Percentiles rank a stretch among this genome's conserved stretches.
Evolutionary conservation across 495 filamentous ascomycete genomes (phyloP).

Genomic region (Penicillium flavigenum): DNA sequence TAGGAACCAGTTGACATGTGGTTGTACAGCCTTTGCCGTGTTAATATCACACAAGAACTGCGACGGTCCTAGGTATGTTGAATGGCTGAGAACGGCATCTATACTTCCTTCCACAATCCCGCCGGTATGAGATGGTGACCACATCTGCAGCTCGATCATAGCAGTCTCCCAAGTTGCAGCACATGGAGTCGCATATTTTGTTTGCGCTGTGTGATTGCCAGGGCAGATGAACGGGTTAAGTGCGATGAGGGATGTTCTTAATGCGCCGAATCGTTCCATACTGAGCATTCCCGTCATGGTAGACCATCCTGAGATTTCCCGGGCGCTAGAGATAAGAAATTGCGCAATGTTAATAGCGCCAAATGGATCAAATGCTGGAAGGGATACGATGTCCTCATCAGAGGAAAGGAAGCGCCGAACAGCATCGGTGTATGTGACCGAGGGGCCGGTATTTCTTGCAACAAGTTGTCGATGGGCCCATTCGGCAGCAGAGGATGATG

Average conservation of each 20-base stretch:
- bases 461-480: constrained; percentile 38
- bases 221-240: constrained; percentile 31
- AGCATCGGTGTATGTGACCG: constrained; percentile 35
- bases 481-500: constrained; percentile 28
- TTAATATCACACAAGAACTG: constrained; percentile 29
- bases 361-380: constrained; percentile 36
- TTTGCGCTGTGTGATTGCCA: neutral
- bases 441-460: constrained; percentile 13
- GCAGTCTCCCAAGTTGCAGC: constrained; percentile 40
- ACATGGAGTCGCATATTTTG: constrained; percentile 12
- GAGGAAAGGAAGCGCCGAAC: constrained; percentile 35
- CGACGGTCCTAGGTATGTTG: constrained; percentile 27
- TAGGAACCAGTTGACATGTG: constrained; percentile 41
- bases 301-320: constrained; percentile 42
- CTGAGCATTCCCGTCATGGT: constrained; percentile 40
- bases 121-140: constrained; percentile 37
- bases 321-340: constrained; percentile 39
- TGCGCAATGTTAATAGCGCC: constrained; percentile 41
- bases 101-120: constrained; percentile 36
- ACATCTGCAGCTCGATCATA: constrained; percentile 40
- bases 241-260: constrained; percentile 32
- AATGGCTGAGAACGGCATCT: constrained; percentile 30
- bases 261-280: constrained; percentile 34
- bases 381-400: constrained; percentile 17
- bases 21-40: constrained; percentile 28